phyloP scores from a whole-genome alignment of 805 yeast species.

The Myxozyma lipomycoides region DNA sequence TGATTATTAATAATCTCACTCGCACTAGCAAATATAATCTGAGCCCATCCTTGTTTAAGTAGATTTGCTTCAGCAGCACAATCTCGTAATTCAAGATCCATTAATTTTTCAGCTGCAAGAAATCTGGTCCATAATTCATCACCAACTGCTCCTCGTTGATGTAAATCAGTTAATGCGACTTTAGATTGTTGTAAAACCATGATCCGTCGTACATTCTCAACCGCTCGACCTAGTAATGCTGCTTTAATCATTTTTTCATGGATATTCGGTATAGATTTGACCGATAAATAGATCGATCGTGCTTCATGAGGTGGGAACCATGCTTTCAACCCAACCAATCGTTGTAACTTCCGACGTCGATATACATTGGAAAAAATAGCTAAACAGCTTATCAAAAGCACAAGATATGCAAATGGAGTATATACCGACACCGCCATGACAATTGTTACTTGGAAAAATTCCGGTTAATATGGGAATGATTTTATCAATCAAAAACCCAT shows the following conservation, averaged over 20 bases:
- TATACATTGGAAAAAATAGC: slow-evolving; percentile 25
- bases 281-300: slow-evolving; percentile 56
- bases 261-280: slow-evolving; percentile 50
- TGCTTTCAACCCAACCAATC: slow-evolving; percentile 60
- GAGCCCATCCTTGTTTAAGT: slow-evolving; percentile 76
- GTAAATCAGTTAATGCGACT: slow-evolving; percentile 62
- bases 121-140: slow-evolving; percentile 82
- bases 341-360: slow-evolving; percentile 37
- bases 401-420: slow-evolving; percentile 27
- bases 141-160: slow-evolving; percentile 86
- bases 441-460: background rate
- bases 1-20: slow-evolving; percentile 91
- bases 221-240: slow-evolving; percentile 65
- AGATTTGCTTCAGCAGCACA: slow-evolving; percentile 70
- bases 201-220: slow-evolving; percentile 81
- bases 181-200: slow-evolving; percentile 77
- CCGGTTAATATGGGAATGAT: background rate
- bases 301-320: slow-evolving; percentile 66
- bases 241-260: slow-evolving; percentile 76
- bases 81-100: slow-evolving; percentile 76
- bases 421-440: slow-evolving; percentile 25
- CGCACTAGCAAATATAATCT: slow-evolving; percentile 66
- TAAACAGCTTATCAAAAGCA: slow-evolving; percentile 22
- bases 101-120: slow-evolving; percentile 69
- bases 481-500: too few relatives aligned